Evolutionary conservation across 2,329 filamentous ascomycete genomes (phyloP).

Genomic region (Xylariaceae sp.): DNA sequence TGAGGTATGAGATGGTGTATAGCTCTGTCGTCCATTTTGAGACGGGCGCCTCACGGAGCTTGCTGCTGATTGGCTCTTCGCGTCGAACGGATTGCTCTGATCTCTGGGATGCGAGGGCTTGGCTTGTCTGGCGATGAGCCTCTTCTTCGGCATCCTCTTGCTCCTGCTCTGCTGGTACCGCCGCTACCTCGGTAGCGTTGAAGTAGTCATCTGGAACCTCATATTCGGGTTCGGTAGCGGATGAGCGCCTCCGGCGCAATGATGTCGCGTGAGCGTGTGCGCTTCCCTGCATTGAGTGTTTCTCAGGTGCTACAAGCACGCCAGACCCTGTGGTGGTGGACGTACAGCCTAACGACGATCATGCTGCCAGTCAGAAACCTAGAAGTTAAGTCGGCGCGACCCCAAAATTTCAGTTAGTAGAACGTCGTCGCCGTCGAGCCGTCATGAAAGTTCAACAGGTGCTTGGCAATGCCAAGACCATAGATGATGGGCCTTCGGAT

Average conservation of each 20-base stretch:
- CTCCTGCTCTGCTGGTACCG: constrained; percentile 42
- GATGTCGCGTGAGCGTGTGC: not conserved
- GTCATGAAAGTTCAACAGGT: too few relatives aligned
- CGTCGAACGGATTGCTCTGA: constrained; percentile 1
- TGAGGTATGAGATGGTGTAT: constrained; percentile 75
- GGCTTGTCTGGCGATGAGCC: constrained; percentile 25
- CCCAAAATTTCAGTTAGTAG: too few relatives aligned
- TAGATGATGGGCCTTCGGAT: too few relatives aligned
- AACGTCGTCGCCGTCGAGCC: too few relatives aligned
- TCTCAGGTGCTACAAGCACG: constrained; percentile 9
- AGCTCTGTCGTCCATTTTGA: constrained; percentile 54
- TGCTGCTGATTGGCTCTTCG: not conserved
- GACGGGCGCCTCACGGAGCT: constrained; percentile 19
- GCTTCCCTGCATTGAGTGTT: not conserved
- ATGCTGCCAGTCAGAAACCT: too few relatives aligned
- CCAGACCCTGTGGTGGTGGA: not conserved
- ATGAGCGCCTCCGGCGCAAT: constrained; percentile 9
- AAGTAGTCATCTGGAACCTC: constrained; percentile 36
- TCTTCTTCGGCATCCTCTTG: constrained; percentile 38
- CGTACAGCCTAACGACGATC: too few relatives aligned
- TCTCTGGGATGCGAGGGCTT: constrained; percentile 11
- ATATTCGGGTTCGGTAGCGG: constrained; percentile 26
- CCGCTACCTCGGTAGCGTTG: constrained; percentile 41
- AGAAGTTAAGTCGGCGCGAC: too few relatives aligned
- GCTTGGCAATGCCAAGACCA: too few relatives aligned